Percentiles rank a stretch among this genome's conserved stretches.
These are phyloP conservation scores for Westerdykella sp. DNA, from an alignment of 2,329 filamentous ascomycete species.

Conservation along the genomic window DNA sequence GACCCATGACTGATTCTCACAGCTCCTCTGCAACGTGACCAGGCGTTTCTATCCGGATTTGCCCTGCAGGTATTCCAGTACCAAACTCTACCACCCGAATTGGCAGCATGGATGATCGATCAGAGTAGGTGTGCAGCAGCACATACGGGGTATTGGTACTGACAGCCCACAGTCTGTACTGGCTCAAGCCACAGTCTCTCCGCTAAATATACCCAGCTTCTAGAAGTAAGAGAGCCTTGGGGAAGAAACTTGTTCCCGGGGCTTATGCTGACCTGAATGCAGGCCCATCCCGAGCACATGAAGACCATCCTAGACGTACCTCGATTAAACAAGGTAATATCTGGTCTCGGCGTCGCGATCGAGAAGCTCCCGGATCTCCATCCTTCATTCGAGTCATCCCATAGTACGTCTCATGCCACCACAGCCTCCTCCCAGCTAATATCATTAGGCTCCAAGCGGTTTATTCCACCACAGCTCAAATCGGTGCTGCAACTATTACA, in stretches of 20 bases:
- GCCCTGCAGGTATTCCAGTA: conserved; percentile 35
- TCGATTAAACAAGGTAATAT: conserved; percentile 50
- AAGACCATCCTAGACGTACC: conserved; percentile 34
- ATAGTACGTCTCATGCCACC: conserved; percentile 3
- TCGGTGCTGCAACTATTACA: conserved; percentile 20
- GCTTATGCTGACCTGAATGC: conserved; percentile 2
- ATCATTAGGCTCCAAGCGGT: conserved; percentile 5
- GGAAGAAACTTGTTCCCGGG: no score
- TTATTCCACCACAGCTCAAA: conserved; percentile 18
- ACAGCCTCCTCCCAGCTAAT: not conserved
- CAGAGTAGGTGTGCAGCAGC: conserved; percentile 19
- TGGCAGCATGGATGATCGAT: conserved; percentile 41
- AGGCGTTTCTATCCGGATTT: conserved; percentile 40
- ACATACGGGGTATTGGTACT: conserved; percentile 4
- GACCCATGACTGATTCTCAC: not conserved
- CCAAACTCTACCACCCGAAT: conserved; percentile 32
- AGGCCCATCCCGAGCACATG: conserved; percentile 21
- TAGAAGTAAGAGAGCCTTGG: conserved; percentile 13
- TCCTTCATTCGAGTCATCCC: conserved; percentile 6
- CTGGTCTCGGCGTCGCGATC: conserved; percentile 50
- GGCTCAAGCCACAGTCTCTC: conserved; percentile 31
- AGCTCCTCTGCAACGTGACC: conserved; percentile 25
- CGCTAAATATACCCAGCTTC: conserved; percentile 29
- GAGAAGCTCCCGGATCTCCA: conserved; percentile 1
- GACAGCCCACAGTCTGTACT: conserved; percentile 22